Percentiles rank a stretch among this genome's conserved stretches.
phyloP scores from a whole-genome alignment of 495 filamentous ascomycete genomes.

The Trichoderma erinaceum region DNA sequence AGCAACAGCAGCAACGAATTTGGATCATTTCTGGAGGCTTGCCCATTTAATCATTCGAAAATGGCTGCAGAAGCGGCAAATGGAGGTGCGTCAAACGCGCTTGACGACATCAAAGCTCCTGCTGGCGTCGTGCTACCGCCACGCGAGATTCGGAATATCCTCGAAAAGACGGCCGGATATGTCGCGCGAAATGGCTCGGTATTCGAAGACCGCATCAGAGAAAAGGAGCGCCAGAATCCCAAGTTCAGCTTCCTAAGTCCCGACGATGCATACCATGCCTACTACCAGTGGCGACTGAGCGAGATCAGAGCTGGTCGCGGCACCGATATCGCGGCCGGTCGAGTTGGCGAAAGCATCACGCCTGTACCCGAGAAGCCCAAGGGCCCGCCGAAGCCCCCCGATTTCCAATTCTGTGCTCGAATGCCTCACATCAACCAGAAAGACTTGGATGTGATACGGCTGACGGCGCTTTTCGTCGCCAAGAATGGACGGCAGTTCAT shows the following conservation, averaged over 20 bases:
- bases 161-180: slow-evolving; percentile 96
- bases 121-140: slow-evolving; percentile 80
- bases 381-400: slow-evolving; percentile 80
- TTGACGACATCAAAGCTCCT: slow-evolving; percentile 63
- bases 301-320: slow-evolving; percentile 82
- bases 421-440: slow-evolving; percentile 97
- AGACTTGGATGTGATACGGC: slow-evolving; percentile 85
- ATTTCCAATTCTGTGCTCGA: slow-evolving; percentile 89
- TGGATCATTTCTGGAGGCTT: not conserved
- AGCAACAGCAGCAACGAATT: not conserved
- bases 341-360: slow-evolving; percentile 55
- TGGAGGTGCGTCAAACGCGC: slow-evolving; percentile 46
- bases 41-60: not conserved
- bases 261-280: slow-evolving; percentile 80
- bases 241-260: slow-evolving; percentile 79
- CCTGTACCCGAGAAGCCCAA: slow-evolving; percentile 55
- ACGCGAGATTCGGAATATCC: slow-evolving; percentile 63
- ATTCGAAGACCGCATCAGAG: slow-evolving; percentile 84
- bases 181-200: slow-evolving; percentile 74
- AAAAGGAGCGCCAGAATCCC: slow-evolving; percentile 77
- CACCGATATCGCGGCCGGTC: slow-evolving; percentile 71
- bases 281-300: slow-evolving; percentile 81
- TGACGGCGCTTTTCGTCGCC: slow-evolving; percentile 86
- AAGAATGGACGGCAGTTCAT: slow-evolving; percentile 86
- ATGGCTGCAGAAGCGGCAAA: slow-evolving; percentile 53